Base-by-base conservation (phyloP, 2,329 filamentous ascomycete genomes). In the Sclerotinia sclerotiorum region DNA sequence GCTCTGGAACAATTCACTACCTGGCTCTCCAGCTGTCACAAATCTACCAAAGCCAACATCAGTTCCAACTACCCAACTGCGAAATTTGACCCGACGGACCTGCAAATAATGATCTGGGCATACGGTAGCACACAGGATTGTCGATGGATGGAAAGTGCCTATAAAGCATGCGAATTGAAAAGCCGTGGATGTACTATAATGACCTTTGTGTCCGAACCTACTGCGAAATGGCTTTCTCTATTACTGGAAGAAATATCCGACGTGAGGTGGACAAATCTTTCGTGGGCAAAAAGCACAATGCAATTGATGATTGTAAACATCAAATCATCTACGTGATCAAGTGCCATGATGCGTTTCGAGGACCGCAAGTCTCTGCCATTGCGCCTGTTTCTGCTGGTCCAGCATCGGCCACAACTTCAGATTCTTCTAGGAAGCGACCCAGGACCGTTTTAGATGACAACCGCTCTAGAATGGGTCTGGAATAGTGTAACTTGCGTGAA, bases 281-380 rank as follows among this genome's bases (percentile, higher is more conserved):
- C 46, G 46, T 13, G 8, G 29, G 58, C 29, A 62, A 62, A 51
- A 64, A 55, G 32, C 61, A 64, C 35, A n/a, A 64, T 55, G 61
- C 61, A 15, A 44, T 64, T 42, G 61, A 64, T 54, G 49, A 64
- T 17, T 64, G 61, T 39, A 64, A 55, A 52, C 35, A 64, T 32
- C 61, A 64, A 42, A 55, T 64, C 24, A 21, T 39, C n/a, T 64
- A 54, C 24, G 10, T 64, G 17, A 64, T 27, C 35, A 55, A 29
- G 35, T 64, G 61, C n/a, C 61, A 49, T 24, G 49, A 64, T 13
- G 61, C 32, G 44, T n/a, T 64, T n/a, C 49, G 13, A 29, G 49
- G 35, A 29, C 3, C 15, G 17, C 61, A 42, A 55, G 10, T 5
- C 24, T 17, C 35, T 64, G 6, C 10, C 2, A 54, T n/a, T 54